Percentiles rank a stretch among this genome's conserved stretches.
Evolutionary conservation across 129 eudicot species (phyloP).

Genomic region (Flaveria bidentis): DNA sequence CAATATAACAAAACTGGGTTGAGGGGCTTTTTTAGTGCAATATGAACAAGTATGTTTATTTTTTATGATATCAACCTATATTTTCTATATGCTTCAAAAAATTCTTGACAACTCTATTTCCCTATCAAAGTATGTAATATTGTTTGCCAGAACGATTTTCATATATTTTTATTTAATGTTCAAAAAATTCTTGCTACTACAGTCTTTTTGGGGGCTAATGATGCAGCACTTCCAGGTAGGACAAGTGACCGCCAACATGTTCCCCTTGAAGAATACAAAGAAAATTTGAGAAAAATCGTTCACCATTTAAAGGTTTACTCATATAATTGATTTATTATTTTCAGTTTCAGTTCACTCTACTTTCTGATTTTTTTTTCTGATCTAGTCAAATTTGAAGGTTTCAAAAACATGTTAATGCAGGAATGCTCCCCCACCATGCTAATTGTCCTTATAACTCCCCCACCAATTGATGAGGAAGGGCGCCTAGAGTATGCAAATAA

Average conservation of each 20-base stretch:
- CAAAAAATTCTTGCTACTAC: constrained; percentile 58
- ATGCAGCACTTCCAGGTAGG: constrained; percentile 77
- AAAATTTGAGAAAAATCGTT: constrained; percentile 71
- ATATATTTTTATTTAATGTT: neutral
- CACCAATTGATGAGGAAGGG: constrained; percentile 84
- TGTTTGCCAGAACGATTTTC: constrained; percentile 1
- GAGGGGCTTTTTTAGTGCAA: too few relatives aligned
- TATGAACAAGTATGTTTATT: too few relatives aligned
- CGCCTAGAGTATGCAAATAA: constrained; percentile 67
- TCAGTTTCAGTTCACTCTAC: neutral
- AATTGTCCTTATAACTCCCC: constrained; percentile 87
- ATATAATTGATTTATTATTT: neutral
- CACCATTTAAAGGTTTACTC: constrained; percentile 61
- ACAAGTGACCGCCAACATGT: constrained; percentile 71
- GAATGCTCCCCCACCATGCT: constrained; percentile 62
- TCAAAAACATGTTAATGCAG: constrained; percentile 39
- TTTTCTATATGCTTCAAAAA: neutral
- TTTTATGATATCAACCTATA: neutral
- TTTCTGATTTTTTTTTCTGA: neutral
- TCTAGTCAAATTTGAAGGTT: constrained; percentile 10
- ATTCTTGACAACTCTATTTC: neutral
- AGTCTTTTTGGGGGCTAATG: constrained; percentile 88
- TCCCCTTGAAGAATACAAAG: constrained; percentile 86
- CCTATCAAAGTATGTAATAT: neutral
- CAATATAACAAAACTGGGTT: too few relatives aligned